Conservation (phyloP, 78 protist genomes). For the Dictyostelium brefeldianum region DNA sequence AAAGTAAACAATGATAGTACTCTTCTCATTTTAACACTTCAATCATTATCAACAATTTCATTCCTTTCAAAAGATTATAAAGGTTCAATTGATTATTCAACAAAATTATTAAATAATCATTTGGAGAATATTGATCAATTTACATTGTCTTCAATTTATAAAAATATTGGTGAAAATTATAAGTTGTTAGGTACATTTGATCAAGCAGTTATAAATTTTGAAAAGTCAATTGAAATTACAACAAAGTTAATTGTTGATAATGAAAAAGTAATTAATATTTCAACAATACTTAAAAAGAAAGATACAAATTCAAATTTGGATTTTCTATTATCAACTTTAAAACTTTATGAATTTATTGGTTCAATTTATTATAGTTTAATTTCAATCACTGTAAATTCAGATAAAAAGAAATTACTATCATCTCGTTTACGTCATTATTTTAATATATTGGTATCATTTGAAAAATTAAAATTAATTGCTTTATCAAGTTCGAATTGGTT, state of each 20-base stretch:
- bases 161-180: constrained; percentile 6
- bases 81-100: not conserved
- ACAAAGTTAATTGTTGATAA: not conserved
- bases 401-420: not conserved
- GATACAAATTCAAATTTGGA: not conserved
- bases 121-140: not conserved
- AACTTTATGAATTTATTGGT: not conserved
- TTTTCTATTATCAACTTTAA: not conserved
- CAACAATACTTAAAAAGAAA: not conserved
- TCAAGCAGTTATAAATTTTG: not conserved
- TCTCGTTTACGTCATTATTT: not conserved
- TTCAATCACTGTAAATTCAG: not conserved
- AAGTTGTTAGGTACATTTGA: not conserved
- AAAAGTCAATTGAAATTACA: not conserved
- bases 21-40: too few relatives aligned
- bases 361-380: not conserved
- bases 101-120: not conserved
- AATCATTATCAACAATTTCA: not conserved
- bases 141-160: not conserved
- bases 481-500: not conserved
- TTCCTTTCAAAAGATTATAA: not conserved
- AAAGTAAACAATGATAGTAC: not conserved
- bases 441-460: not conserved
- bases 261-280: not conserved
- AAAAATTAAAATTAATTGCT: too few relatives aligned